phyloP scores from a whole-genome alignment of 2,329 filamentous ascomycete genomes.

The Geosmithia morbida region DNA sequence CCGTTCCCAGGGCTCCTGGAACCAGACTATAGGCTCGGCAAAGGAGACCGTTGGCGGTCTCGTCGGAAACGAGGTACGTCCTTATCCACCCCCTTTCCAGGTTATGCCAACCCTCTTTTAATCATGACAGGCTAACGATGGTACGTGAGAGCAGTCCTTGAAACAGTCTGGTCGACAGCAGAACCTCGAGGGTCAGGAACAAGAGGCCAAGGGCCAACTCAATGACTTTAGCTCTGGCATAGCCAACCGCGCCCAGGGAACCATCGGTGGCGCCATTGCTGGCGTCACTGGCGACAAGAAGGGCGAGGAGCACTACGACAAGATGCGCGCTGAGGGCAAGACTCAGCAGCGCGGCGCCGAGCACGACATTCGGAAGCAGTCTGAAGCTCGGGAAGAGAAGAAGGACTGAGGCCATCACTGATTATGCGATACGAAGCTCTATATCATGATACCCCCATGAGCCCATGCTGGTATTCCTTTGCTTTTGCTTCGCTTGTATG shows the following conservation, averaged over 20 bases:
- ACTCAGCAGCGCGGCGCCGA: constrained; percentile 72
- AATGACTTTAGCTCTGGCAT: constrained; percentile 56
- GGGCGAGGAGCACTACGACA: constrained; percentile 49
- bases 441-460: neutral
- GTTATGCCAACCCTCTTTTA: neutral
- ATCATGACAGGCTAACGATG: neutral
- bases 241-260: constrained; percentile 51
- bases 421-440: neutral
- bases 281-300: constrained; percentile 55
- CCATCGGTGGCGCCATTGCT: constrained; percentile 58
- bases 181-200: constrained; percentile 64
- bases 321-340: constrained; percentile 70
- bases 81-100: neutral
- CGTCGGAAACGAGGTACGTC: constrained; percentile 53
- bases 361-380: constrained; percentile 64
- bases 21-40: constrained; percentile 76
- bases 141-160: constrained; percentile 30
- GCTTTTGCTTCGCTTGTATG: neutral
- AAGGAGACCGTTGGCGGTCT: constrained; percentile 72
- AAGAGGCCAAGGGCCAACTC: constrained; percentile 74
- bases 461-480: neutral
- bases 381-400: constrained; percentile 21
- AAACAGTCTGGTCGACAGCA: constrained; percentile 64
- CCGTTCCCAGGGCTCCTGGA: constrained; percentile 60
- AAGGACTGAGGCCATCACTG: neutral